These are phyloP conservation scores for Cantharellus cinnabarinus DNA, from an alignment of 768 basidiomycete genomes.

Conservation along the genomic window DNA sequence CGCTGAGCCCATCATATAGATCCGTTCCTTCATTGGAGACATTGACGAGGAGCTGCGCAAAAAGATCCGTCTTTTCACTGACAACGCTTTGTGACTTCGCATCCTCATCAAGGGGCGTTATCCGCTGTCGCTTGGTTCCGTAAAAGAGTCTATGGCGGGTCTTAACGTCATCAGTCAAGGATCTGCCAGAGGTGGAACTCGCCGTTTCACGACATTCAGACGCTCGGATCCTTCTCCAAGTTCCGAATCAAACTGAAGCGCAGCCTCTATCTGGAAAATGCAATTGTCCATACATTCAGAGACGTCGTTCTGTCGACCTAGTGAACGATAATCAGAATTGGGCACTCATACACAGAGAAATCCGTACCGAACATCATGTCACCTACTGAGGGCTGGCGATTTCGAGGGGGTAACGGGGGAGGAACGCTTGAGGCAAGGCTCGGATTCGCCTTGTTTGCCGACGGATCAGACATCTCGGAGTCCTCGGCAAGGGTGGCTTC, in stretches of 20 bases:
- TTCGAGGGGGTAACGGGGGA: slow-evolving; percentile 35
- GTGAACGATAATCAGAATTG: slow-evolving; percentile 2
- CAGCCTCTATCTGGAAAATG: slow-evolving; percentile 95
- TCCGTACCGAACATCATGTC: slow-evolving; percentile 73
- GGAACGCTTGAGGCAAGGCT: slow-evolving; percentile 12
- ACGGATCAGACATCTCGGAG: too few species aligned
- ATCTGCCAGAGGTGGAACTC: not conserved
- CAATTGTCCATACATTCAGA: slow-evolving; percentile 99
- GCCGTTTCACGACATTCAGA: slow-evolving; percentile 15
- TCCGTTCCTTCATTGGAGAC: slow-evolving; percentile 78
- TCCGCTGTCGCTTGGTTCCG: slow-evolving; percentile 57
- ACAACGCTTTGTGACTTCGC: slow-evolving; percentile 31
- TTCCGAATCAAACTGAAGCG: slow-evolving; percentile 41
- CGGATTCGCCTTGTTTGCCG: too few species aligned
- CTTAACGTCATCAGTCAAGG: not conserved
- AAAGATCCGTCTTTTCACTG: slow-evolving; percentile 77
- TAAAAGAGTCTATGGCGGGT: slow-evolving; percentile 46
- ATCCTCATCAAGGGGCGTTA: slow-evolving; percentile 19
- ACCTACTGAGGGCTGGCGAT: slow-evolving; percentile 32
- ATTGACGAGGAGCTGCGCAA: slow-evolving; percentile 85
- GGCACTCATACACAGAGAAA: slow-evolving; percentile 8
- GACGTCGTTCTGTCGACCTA: slow-evolving; percentile 92
- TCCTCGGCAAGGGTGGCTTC: too few species aligned
- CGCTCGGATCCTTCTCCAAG: slow-evolving; percentile 15
- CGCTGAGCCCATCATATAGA: slow-evolving; percentile 80